Percentiles rank a stretch among this genome's conserved stretches.
phyloP scores from a whole-genome alignment of 805 yeast species.

The Ogataea parapolymorpha region DNA sequence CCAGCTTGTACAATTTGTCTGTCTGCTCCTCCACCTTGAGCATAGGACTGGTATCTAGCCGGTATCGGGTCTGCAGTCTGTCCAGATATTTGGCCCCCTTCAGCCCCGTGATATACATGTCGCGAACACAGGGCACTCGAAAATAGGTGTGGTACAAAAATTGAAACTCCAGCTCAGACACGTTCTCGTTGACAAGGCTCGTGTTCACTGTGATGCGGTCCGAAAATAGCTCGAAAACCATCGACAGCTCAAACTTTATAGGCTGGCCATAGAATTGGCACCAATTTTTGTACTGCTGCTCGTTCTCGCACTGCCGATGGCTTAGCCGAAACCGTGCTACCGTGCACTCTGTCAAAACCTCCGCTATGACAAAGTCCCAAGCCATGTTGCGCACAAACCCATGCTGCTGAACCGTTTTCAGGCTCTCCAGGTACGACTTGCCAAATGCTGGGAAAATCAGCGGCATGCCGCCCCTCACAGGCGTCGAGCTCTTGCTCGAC shows the following conservation, averaged over 20 bases:
- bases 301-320: conserved; percentile 1
- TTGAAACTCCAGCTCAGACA: conserved; percentile 18
- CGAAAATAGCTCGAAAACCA: conserved; percentile 10
- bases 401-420: conserved; percentile 18
- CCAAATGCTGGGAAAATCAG: conserved; percentile 23
- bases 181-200: conserved; percentile 10
- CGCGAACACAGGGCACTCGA: conserved; percentile 15
- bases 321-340: conserved; percentile 14
- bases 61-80: conserved; percentile 9
- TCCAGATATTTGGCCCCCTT: conserved; percentile 14
- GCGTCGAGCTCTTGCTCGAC: conserved; percentile 6
- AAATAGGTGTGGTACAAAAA: conserved; percentile 22
- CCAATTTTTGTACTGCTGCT: conserved; percentile 15
- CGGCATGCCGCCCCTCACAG: conserved; percentile 23
- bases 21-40: conserved; percentile 14
- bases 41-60: conserved; percentile 13
- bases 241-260: conserved; percentile 13
- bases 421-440: conserved; percentile 18
- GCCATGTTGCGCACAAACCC: conserved; percentile 22
- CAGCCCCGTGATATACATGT: conserved; percentile 21
- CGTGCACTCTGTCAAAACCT: conserved; percentile 15
- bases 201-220: conserved; percentile 5
- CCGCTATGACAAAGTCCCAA: conserved; percentile 21
- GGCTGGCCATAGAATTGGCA: conserved; percentile 10
- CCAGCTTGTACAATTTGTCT: conserved; percentile 9